phyloP scores from a whole-genome alignment of 768 basidiomycete genomes.

The Lactarius pseudohatsudake region DNA sequence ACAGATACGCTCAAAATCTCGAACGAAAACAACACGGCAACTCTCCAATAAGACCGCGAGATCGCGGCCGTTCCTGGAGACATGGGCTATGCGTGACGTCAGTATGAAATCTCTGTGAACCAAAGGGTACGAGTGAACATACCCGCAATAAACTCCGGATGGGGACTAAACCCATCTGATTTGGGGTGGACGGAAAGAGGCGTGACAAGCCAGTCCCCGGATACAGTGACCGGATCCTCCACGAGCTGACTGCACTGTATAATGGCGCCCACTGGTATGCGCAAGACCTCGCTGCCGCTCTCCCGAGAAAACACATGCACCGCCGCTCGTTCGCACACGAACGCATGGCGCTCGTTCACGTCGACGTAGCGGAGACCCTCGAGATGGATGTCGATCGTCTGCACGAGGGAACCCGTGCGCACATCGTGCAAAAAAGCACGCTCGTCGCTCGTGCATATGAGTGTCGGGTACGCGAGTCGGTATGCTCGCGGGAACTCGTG shows the following conservation, averaged over 20 bases:
- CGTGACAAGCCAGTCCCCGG: conserved; percentile 13
- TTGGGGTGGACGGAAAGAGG: conserved; percentile 2
- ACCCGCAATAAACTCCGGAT: conserved; percentile 8
- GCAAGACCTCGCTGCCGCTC: conserved; percentile 45
- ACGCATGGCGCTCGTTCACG: conserved; percentile 53
- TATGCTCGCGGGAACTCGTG: conserved; percentile 53
- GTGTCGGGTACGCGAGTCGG: conserved; percentile 65
- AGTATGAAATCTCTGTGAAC: not conserved
- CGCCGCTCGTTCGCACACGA: conserved; percentile 52
- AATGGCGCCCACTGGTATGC: conserved; percentile 29
- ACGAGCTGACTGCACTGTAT: conserved; percentile 4
- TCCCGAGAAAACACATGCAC: conserved; percentile 57
- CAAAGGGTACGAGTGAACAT: not conserved
- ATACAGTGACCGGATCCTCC: not conserved
- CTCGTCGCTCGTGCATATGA: conserved; percentile 49
- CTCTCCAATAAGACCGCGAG: conserved; percentile 34
- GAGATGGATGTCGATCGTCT: conserved; percentile 48
- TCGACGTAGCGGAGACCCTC: conserved; percentile 55
- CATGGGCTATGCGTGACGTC: conserved; percentile 35
- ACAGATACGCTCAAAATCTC: conserved; percentile 36
- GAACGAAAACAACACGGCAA: conserved; percentile 35
- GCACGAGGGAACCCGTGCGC: conserved; percentile 46
- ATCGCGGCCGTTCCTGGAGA: conserved; percentile 38
- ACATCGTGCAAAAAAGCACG: conserved; percentile 65
- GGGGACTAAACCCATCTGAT: not conserved